Conservation (phyloP, 1,139 yeast genomes). For the Suhomyces taliae region DNA sequence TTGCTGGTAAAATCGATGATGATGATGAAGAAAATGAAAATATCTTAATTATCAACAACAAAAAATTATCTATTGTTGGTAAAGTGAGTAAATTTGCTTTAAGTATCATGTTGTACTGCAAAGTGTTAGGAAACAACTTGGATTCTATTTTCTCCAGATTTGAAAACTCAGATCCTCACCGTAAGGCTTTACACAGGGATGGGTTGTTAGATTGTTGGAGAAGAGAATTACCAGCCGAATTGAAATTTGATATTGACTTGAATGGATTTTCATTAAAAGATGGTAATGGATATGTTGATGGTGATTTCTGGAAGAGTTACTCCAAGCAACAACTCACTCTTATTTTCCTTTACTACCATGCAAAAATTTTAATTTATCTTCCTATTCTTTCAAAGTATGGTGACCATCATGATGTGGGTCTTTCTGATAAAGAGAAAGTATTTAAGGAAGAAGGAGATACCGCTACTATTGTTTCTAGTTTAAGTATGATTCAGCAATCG, state of each 20-base stretch:
- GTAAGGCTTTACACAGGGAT: conserved; percentile 53
- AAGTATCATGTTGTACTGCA: conserved; percentile 66
- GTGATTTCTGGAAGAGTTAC: conserved; percentile 33
- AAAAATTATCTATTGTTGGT: conserved; percentile 62
- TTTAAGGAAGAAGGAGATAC: conserved; percentile 27
- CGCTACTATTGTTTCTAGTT: conserved; percentile 39
- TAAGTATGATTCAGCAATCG: conserved; percentile 74
- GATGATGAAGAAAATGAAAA: conserved; percentile 49
- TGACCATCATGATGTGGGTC: conserved; percentile 46
- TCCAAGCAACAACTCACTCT: conserved; percentile 58
- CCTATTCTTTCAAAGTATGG: conserved; percentile 62
- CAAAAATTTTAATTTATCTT: conserved; percentile 74
- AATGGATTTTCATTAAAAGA: conserved; percentile 55
- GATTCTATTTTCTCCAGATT: conserved; percentile 61
- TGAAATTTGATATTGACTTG: conserved; percentile 66
- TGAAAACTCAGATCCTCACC: conserved; percentile 38
- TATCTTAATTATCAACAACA: conserved; percentile 58
- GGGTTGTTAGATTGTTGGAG: conserved; percentile 79
- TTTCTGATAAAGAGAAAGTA: conserved; percentile 41
- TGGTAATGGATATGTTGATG: conserved; percentile 25
- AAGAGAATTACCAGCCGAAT: conserved; percentile 59
- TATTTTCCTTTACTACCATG: conserved; percentile 71
- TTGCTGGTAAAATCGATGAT: conserved; percentile 54
- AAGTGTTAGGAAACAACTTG: conserved; percentile 70
- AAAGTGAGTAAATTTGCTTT: conserved; percentile 64